phyloP scores from a whole-genome alignment of 2,329 filamentous ascomycete genomes.

The Stachybotrys echinatus region DNA sequence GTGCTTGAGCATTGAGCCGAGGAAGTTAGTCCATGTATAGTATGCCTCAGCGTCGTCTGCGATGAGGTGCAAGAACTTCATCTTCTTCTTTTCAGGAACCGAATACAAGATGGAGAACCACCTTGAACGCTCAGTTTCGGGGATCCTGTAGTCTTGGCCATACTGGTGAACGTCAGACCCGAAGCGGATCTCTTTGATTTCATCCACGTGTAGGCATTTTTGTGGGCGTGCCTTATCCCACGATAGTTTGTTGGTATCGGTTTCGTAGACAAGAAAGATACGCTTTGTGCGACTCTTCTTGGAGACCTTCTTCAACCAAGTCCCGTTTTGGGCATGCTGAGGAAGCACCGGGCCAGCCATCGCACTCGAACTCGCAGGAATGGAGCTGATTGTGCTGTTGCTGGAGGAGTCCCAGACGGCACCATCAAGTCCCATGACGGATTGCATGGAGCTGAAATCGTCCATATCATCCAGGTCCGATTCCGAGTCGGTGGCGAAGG shows the following conservation, averaged over 20 bases:
- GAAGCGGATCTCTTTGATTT: slow-evolving; percentile 84
- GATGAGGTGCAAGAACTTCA: slow-evolving; percentile 84
- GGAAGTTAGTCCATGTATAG: slow-evolving; percentile 74
- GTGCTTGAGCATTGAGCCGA: slow-evolving; percentile 79
- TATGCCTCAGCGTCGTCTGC: slow-evolving; percentile 69
- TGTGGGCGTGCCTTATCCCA: slow-evolving; percentile 77
- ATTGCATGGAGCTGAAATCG: slow-evolving; percentile 31
- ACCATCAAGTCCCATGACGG: slow-evolving; percentile 36
- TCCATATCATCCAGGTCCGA: slow-evolving; percentile 50
- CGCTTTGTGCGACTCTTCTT: slow-evolving; percentile 73
- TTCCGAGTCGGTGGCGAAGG: slow-evolving; percentile 46
- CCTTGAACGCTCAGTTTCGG: slow-evolving; percentile 59
- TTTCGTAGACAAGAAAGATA: slow-evolving; percentile 68
- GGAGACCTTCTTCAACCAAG: slow-evolving; percentile 73
- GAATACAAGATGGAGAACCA: slow-evolving; percentile 92
- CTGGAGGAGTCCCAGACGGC: slow-evolving; percentile 40
- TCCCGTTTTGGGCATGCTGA: slow-evolving; percentile 71
- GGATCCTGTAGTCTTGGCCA: slow-evolving; percentile 72
- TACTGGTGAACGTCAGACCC: slow-evolving; percentile 85
- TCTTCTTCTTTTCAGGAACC: slow-evolving; percentile 71
- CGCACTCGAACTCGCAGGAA: slow-evolving; percentile 35
- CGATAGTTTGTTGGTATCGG: slow-evolving; percentile 77
- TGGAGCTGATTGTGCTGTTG: slow-evolving; percentile 41
- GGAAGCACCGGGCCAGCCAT: slow-evolving; percentile 70
- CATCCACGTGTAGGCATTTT: slow-evolving; percentile 90